Evolutionary conservation across 805 yeast species (phyloP), one percentile per base, ranked within the genome.

Genomic region (Metschnikowia sp.): DNA sequence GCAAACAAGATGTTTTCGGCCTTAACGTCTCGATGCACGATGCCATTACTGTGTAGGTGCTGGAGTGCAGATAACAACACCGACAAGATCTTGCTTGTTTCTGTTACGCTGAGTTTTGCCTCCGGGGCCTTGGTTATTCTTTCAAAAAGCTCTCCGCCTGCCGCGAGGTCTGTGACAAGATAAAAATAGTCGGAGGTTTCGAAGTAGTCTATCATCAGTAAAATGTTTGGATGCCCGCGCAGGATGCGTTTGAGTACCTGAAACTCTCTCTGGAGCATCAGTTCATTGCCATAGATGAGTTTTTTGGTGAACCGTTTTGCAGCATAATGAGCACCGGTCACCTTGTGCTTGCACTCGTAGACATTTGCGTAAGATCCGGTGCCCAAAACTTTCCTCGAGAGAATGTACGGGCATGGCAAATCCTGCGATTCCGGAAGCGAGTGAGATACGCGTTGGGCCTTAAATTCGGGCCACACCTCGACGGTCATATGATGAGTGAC

Each of bases 21-120:
- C 60, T 85, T 85, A 48, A 85, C 63, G 56, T 85, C 91, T 39
- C 91, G 74, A 58, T 85, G 91, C 7, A 83, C 84, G 34, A 85
- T 76, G 30, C 78, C 76, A 52, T 83, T 75, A 3, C 57, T 49
- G 57, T 84, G 90, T 47, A 85, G 64, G 56, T 82, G 83, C 8
- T 71, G 70, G 2, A 85, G 72, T 0, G 85, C 84, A 9, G 79
- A 71, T 2, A 79, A 61, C 19, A 85, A 65, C 47, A 78, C 75
- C 10, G 69, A 63, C 31, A 83, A 68, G 35, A 82, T 72, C 8
- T 72, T 72, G 10, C 68, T 71, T 1, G 82, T 80, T 49, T 80
- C 82, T 12, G 60, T 55, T 42, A 78, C 81, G 42, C 58, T 43
- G 45, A 81, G 67, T 40, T 72, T 67, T 3, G 76, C 77, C 33